Percentiles rank a stretch among this genome's conserved stretches.
These are phyloP conservation scores for Pistacia vera DNA, from an alignment of 345 rosid genomes.

Conservation along the genomic window DNA sequence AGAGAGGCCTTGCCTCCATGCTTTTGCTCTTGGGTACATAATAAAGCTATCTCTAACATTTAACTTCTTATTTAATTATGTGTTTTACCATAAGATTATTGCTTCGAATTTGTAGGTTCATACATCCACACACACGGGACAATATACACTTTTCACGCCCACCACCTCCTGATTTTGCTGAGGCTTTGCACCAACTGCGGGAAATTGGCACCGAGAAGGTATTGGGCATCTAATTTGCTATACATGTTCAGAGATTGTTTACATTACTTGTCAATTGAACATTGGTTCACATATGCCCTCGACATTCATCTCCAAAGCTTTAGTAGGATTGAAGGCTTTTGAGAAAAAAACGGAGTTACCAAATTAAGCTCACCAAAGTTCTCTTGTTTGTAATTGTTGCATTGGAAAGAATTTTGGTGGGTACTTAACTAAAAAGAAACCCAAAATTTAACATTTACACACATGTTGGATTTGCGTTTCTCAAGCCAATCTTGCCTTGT, in stretches of 20 bases:
- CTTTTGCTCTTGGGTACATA: slow-evolving; percentile 77
- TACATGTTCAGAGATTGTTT: background rate
- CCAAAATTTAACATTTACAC: no score
- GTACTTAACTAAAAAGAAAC: no score
- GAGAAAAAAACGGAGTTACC: no score
- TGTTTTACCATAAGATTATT: no score
- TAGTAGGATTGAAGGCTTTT: background rate
- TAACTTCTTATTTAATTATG: background rate
- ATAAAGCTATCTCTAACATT: slow-evolving; percentile 19
- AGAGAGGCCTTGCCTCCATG: slow-evolving; percentile 95
- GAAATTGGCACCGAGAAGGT: slow-evolving; percentile 63
- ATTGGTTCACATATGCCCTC: background rate
- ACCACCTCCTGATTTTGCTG: slow-evolving; percentile 79
- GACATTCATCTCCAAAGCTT: background rate
- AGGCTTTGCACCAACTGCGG: slow-evolving; percentile 56
- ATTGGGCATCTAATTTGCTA: background rate
- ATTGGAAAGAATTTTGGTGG: no score
- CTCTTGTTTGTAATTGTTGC: no score
- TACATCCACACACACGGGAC: slow-evolving; percentile 68
- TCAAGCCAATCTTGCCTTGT: no score
- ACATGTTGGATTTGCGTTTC: background rate
- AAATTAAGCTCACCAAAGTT: no score
- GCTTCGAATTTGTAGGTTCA: slow-evolving; percentile 46
- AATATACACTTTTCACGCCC: slow-evolving; percentile 63
- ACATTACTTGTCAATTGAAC: background rate